Percentiles rank a stretch among this genome's conserved stretches.
Conservation (phyloP, 139 green algal species). For the Trebouxia sp. region DNA sequence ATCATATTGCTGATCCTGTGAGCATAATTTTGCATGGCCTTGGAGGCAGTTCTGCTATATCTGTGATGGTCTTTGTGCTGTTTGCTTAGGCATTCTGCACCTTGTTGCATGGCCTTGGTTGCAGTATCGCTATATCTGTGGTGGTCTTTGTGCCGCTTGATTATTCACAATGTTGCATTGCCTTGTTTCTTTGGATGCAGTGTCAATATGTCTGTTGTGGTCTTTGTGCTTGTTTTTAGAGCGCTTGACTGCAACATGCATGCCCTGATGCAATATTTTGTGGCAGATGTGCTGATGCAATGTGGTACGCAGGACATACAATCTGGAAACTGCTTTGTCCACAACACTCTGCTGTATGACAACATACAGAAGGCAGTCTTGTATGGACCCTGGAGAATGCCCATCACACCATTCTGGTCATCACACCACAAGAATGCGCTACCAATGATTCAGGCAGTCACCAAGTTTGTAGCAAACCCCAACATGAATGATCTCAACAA, state of each 20-base stretch:
- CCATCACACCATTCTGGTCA: slow-evolving; percentile 68
- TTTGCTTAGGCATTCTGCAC: background rate
- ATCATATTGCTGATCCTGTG: background rate
- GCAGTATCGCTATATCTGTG: background rate
- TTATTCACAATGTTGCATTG: background rate
- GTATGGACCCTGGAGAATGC: slow-evolving; percentile 56
- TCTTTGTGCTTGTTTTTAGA: too few relatives aligned
- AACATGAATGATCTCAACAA: slow-evolving; percentile 3
- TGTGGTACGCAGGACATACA: slow-evolving; percentile 57
- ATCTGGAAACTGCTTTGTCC: slow-evolving; percentile 72
- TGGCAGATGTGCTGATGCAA: background rate
- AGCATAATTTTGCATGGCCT: background rate
- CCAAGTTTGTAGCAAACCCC: slow-evolving; percentile 37
- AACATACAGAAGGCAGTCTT: slow-evolving; percentile 81
- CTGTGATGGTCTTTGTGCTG: too few relatives aligned
- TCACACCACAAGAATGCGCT: slow-evolving; percentile 53
- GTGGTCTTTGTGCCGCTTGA: too few relatives aligned
- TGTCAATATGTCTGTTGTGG: too few relatives aligned
- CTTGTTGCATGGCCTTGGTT: background rate
- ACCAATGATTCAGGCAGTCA: slow-evolving; percentile 22
- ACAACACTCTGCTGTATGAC: slow-evolving; percentile 85
- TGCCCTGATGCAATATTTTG: background rate
- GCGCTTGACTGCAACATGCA: background rate
- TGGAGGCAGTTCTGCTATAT: background rate
- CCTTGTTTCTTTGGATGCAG: too few relatives aligned